These are phyloP conservation scores for Colletotrichum australisinense DNA, from an alignment of 2,329 filamentous ascomycete genomes.

Conservation along the genomic window DNA sequence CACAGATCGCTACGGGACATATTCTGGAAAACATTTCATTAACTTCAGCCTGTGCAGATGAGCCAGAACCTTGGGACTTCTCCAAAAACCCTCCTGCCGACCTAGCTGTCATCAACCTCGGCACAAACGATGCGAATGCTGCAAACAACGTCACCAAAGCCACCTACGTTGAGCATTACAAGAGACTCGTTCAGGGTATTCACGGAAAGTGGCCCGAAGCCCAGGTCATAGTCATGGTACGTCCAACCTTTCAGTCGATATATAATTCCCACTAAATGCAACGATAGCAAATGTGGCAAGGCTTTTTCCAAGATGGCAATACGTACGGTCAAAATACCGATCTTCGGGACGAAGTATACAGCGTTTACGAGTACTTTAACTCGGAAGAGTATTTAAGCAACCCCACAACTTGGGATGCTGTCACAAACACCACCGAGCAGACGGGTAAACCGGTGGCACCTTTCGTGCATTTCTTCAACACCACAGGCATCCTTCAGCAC, in stretches of 20 bases:
- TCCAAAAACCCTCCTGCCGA: slow-evolving; percentile 53
- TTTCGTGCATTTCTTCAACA: slow-evolving; percentile 72
- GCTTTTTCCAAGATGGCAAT: slow-evolving; percentile 63
- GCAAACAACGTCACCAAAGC: slow-evolving; percentile 52
- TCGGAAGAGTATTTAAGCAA: slow-evolving; percentile 53
- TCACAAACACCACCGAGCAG: slow-evolving; percentile 49
- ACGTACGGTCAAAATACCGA: slow-evolving; percentile 58
- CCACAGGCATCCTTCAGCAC: slow-evolving; percentile 69
- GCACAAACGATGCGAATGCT: slow-evolving; percentile 58
- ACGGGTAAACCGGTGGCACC: slow-evolving; percentile 48
- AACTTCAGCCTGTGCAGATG: slow-evolving; percentile 41
- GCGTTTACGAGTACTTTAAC: slow-evolving; percentile 65
- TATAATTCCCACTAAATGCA: slow-evolving; percentile 3
- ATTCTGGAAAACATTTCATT: slow-evolving; percentile 3
- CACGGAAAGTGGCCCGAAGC: slow-evolving; percentile 59
- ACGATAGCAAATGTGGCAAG: slow-evolving; percentile 63
- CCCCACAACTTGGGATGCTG: slow-evolving; percentile 52
- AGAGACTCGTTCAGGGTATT: slow-evolving; percentile 57
- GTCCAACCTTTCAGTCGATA: slow-evolving; percentile 32
- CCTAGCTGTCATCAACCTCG: slow-evolving; percentile 59
- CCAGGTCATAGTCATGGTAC: slow-evolving; percentile 57
- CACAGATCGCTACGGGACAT: background rate
- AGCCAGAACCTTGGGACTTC: slow-evolving; percentile 59
- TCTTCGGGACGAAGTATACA: slow-evolving; percentile 61
- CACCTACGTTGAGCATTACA: slow-evolving; percentile 54